Percentiles rank a stretch among this genome's conserved stretches.
phyloP scores from a whole-genome alignment of 1,284 basidiomycete species.

The Ceraceosorus bombacis region DNA sequence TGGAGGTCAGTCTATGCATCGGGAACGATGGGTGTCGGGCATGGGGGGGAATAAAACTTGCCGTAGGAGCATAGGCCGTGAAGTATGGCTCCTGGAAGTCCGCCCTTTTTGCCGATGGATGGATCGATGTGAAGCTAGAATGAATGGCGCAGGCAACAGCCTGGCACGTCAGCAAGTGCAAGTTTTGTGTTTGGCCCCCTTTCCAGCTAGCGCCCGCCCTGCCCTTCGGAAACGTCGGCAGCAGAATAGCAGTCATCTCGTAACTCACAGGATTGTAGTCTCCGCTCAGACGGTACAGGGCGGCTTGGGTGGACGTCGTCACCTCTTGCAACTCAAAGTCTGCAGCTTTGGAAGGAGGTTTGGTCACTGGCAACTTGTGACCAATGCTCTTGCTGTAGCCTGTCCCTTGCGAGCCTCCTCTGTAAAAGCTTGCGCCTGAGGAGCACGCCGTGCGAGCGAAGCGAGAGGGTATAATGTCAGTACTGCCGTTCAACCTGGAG shows the following conservation, averaged over 20 bases:
- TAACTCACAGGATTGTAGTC: constrained; percentile 33
- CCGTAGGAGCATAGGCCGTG: constrained; percentile 41
- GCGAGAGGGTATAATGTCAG: background rate
- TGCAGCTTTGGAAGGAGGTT: constrained; percentile 23
- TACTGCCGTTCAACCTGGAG: background rate
- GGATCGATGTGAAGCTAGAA: constrained; percentile 34
- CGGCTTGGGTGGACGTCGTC: constrained; percentile 27
- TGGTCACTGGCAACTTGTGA: constrained; percentile 21
- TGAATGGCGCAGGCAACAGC: too few relatives aligned
- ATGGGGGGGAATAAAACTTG: background rate
- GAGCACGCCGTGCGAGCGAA: too few relatives aligned
- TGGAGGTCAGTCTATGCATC: too few relatives aligned
- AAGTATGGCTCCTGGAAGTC: constrained; percentile 35
- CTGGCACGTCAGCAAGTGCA: too few relatives aligned
- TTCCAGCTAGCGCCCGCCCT: too few relatives aligned
- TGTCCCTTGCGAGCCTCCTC: constrained; percentile 37
- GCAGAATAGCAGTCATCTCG: too few relatives aligned
- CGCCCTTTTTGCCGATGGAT: constrained; percentile 25
- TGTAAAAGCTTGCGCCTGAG: constrained; percentile 25
- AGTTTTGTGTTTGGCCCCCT: too few relatives aligned
- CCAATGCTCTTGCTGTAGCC: constrained; percentile 25
- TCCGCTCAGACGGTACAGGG: constrained; percentile 43
- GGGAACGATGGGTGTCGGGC: too few relatives aligned
- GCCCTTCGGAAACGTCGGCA: too few relatives aligned
- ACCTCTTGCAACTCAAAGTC: constrained; percentile 24